Evolutionary conservation across 75 land plant species (phyloP).

Genomic region (Sequoia sempervirens): DNA sequence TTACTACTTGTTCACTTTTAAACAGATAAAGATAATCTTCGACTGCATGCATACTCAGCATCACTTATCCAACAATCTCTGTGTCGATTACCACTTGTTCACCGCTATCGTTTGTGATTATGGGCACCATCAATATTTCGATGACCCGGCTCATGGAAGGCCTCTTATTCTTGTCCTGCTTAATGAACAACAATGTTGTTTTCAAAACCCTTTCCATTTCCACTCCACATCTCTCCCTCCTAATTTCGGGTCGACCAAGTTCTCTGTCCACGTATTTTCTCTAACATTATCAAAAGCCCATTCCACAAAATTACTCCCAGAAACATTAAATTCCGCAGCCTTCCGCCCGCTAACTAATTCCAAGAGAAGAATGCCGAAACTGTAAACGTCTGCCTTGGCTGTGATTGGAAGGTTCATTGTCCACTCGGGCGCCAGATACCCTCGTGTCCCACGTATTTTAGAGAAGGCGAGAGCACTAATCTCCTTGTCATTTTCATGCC

Average conservation of each 20-base stretch:
- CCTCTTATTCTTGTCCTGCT: conserved; percentile 43
- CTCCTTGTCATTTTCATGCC: conserved; percentile 7
- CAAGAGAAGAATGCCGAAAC: too few relatives aligned
- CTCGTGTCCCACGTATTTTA: conserved; percentile 50
- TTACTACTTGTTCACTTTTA: too few relatives aligned
- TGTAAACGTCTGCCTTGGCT: too few relatives aligned
- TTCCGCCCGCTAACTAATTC: too few relatives aligned
- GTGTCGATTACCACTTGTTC: too few relatives aligned
- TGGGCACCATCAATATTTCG: conserved; percentile 39
- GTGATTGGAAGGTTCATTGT: conserved; percentile 2
- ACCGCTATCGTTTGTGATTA: too few relatives aligned
- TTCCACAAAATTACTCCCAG: too few relatives aligned
- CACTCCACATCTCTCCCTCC: conserved; percentile 15
- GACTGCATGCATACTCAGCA: too few relatives aligned
- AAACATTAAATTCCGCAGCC: too few relatives aligned
- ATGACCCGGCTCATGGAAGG: conserved; percentile 72
- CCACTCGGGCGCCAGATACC: conserved; percentile 63
- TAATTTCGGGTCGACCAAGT: conserved; percentile 30
- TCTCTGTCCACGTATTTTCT: conserved; percentile 36
- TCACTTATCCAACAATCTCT: too few relatives aligned
- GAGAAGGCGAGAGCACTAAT: conserved; percentile 39
- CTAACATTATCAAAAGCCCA: too few relatives aligned
- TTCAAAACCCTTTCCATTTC: conserved; percentile 43
- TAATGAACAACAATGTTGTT: conserved; percentile 72
- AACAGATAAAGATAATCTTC: too few relatives aligned